Evolutionary conservation across 352 stramenopile species (phyloP), one percentile per base, ranked within the genome.

Genomic region (Globisporangium cystogenes): DNA sequence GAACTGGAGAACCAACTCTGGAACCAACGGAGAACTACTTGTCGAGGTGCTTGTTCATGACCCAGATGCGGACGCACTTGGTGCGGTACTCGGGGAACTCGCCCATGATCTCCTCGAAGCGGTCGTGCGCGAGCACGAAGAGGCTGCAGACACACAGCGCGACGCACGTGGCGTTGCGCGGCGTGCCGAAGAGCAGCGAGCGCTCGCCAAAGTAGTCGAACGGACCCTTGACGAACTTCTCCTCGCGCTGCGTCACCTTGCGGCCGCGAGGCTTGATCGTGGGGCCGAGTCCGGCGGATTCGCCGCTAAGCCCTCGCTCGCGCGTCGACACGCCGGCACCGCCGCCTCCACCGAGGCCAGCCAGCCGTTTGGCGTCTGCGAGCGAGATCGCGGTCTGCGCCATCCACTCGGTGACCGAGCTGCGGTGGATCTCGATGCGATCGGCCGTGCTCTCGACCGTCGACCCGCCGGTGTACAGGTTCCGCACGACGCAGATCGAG

Each of bases 141-240:
- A 90, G 55, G 57, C 73, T 82, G 40, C 75, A 89, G n/a, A 86
- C 72, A 46, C 77, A 88, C 5, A 87, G 55, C 24, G 80, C 75
- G 36, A 82, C 62, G 53, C 77, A 88, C 46, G 75, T 89, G 44
- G 74, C 77, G 45, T 76, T 86, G 24, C 77, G 74, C 15, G 80
- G 77, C 15, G 74, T 89, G 24, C 76, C 79, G 42, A 87, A 86
- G 11, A 90, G 66, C 51, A 90, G 62, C 37, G 75, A 89, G 40
- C 71, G 72, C 64, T 90, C 80, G 37, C 80, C 80, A 50, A 90
- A 88, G 60, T 81, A 87, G 59, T 90, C 80, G 57, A 82, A 87
- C 42, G 75, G 71, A 2, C 75, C 77, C 51, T 88, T 88, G 53
- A 89, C 71, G 53, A 86, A 79, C 62, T 82, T 83, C 55, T 80